Base-by-base conservation (phyloP, 805 yeast genomes). In the Zygoascus bituminiphila region DNA sequence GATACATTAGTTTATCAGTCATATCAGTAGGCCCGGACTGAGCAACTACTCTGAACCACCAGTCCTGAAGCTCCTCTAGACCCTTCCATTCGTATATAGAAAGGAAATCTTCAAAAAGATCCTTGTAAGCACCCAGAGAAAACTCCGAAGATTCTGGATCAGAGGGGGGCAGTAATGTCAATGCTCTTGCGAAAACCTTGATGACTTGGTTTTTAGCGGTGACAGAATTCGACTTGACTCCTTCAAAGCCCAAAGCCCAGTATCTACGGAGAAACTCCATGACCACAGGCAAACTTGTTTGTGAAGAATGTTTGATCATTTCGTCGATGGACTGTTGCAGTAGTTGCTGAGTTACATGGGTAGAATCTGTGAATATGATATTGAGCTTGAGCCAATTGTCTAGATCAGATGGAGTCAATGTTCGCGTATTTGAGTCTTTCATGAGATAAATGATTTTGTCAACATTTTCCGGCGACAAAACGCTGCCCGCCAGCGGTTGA, bases 191-290 rank as follows among this genome's bases (percentile, higher is more conserved):
- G 10, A 63, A 55, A 19, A 62, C 47, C 21, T 45, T 44, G 20
- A 44, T 37, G 10, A 60, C 56, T 36, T 60, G 64, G n/a, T 17
- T 37, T 5, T 59, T 54, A 5, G 65, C 63, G 1, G 36, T 41
- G 6, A 47, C 45, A 20, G 44, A 25, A 17, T 55, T 53, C 20
- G 56, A 31, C 2, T 60, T 53, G 39, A 43, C 17, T 2, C 61
- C 62, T 38, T 33, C 46, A 12, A 59, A 24, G 23, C 63, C 62
- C 21, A 42, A 17, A 35, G 52, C 54, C 66, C 66, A 62, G 48
- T 51, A 51, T 40, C 46, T 46, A 14, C 54, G 48, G 15, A 61
- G 49, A 44, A 45, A 59, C 42, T 52, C 57, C 58, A 59, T 60
- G 29, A 61, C 42, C 0, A 58, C 54, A 25, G 57, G 53, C 36